Conservation (phyloP, 331 rosid species). For the Pyrus hybrid region DNA sequence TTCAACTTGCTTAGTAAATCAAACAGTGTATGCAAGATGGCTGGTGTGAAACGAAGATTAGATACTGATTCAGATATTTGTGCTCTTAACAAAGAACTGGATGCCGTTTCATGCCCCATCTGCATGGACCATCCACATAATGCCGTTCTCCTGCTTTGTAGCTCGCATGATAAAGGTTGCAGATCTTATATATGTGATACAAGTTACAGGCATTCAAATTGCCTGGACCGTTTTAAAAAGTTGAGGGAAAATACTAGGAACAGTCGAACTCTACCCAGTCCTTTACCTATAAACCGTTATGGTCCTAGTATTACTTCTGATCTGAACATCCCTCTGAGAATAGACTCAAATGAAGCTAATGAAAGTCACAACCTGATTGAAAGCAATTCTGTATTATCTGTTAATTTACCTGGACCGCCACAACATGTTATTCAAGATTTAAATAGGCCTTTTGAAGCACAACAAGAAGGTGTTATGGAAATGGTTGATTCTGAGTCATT, state of each 20-base stretch:
- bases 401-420: constrained; percentile 56
- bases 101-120: constrained; percentile 93
- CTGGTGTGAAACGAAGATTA: constrained; percentile 95
- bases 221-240: constrained; percentile 92
- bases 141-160: constrained; percentile 96
- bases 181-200: constrained; percentile 92
- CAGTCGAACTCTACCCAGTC: constrained; percentile 52
- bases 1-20: constrained; percentile 75
- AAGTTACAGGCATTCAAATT: constrained; percentile 96
- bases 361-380: constrained; percentile 53
- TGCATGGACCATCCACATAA: constrained; percentile 99
- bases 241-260: constrained; percentile 48
- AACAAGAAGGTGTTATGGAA: constrained; percentile 53
- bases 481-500: constrained; percentile 66
- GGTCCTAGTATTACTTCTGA: constrained; percentile 53
- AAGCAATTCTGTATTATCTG: constrained; percentile 53
- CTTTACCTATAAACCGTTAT: constrained; percentile 50
- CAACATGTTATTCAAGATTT: constrained; percentile 57
- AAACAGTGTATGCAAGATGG: constrained; percentile 87
- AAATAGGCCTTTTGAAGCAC: constrained; percentile 51
- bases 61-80: constrained; percentile 79
- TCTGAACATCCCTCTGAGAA: constrained; percentile 39
- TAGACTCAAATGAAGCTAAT: constrained; percentile 56
- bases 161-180: constrained; percentile 98
- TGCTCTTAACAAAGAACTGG: constrained; percentile 97